A percentile compares a stretch with the other conserved stretches of the same genome.
Conservation (phyloP, 176 grass and related monocot genomes). For the Bonia amplexicaulis region DNA sequence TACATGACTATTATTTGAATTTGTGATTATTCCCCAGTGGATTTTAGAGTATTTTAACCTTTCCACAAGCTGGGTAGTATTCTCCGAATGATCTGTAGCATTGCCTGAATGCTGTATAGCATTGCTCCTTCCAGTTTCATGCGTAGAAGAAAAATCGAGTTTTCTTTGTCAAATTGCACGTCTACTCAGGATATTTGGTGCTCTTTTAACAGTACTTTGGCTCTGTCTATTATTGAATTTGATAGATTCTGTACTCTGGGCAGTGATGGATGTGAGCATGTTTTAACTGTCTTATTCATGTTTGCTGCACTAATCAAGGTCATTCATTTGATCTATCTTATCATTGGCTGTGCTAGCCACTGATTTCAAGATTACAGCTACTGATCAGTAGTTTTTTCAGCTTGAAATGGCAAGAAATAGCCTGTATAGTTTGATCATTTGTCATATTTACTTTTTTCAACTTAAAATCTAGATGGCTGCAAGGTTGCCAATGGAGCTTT, state of each 20-base stretch:
- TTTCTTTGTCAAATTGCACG: conserved; percentile 3
- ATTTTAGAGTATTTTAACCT: conserved; percentile 1
- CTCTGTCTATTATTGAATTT: neutral
- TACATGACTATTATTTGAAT: conserved; percentile 2
- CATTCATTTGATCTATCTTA: conserved; percentile 1
- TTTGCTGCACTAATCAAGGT: neutral
- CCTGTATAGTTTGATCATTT: neutral
- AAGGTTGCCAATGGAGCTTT: neutral
- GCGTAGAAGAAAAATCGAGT: neutral
- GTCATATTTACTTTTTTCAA: neutral
- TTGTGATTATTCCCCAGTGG: neutral
- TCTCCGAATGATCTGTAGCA: neutral
- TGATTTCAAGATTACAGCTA: neutral
- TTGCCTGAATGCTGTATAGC: neutral
- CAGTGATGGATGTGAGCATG: neutral
- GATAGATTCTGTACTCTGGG: neutral
- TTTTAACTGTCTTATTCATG: neutral
- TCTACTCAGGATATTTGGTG: neutral
- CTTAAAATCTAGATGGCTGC: neutral
- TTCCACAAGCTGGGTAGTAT: neutral
- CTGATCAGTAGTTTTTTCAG: neutral
- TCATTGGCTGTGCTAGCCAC: neutral
- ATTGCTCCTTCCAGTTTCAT: conserved; percentile 16
- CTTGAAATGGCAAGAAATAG: neutral
- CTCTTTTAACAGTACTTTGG: neutral